Base-by-base conservation (phyloP, 495 filamentous ascomycete genomes). In the Penicillium salamii region DNA sequence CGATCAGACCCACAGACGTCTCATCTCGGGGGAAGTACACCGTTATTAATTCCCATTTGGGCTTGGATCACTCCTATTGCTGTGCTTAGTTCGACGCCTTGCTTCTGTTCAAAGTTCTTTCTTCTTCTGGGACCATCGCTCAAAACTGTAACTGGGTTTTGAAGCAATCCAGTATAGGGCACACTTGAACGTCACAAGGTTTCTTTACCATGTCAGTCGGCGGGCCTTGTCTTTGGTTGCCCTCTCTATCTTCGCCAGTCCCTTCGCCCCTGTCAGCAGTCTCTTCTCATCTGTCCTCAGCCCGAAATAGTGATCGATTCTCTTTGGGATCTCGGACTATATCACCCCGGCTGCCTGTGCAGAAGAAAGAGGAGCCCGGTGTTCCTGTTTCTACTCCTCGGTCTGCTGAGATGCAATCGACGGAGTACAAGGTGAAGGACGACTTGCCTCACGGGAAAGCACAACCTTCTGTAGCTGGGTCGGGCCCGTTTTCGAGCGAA, bases 151-250 rank as follows among this genome's bases (percentile, higher is more conserved):
- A 2, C 21, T 46, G 31, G n/a, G 11, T 34, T 35, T 9, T 17
- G 32, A 36, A 35, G 12, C 33, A 32, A 33, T 17, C 9, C 8
- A 28, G 29, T 28, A 21, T 20, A 46, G 43, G 31, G 31, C 31
- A 35, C 23, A 13, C 31, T 11, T 31, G 32, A 13, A 32, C 8
- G 17, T 13, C 13, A 38, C 39, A 42, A n/a, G n/a, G n/a, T 42
- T 17, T 19, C 15, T 37, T 23, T 15, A 72, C 52, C 62, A 74
- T 74, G 70, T 74, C 70, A 62, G 57, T 69, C 62, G 66, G 63
- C 51, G 67, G 70, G 42, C 65, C 68, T 55, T 74, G 70, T 59
- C 63, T 67, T 50, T 74, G 70, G 70, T 50, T 70, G 50, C 59
- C 70, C 38, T 65, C 70, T 28, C 52, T 73, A 49, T 61, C 68